Evolutionary conservation across 2,329 filamentous ascomycete species (phyloP), one percentile per base, ranked within the genome.

Genomic region (Trichoderma polysporum): DNA sequence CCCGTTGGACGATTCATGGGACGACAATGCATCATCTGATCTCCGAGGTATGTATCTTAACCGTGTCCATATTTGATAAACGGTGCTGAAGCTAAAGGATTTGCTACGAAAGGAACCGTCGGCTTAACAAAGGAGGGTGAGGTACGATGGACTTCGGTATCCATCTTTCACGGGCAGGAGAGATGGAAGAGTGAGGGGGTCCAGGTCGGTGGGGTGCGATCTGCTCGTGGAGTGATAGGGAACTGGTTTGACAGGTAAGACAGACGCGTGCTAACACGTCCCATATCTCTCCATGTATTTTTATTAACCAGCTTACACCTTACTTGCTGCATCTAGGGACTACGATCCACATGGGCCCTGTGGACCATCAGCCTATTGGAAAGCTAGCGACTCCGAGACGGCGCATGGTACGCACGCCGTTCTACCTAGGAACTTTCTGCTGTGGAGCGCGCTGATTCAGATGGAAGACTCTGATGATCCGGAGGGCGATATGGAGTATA

Each of bases 291-390:
- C 15, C 17, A 15, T 13, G 6, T n/a, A n/a, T 19, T n/a, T 19
- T 13, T 27, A 4, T 39, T 15, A 7, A 35, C 15, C 8, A n/a
- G 22, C 56, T 66, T 6, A 60, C 47, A 15, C 25, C 2, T 22
- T 17, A 6, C 17, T n/a, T 49, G 29, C n/a, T 39, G 4, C 13
- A 15, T 45, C 60, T 8, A 88, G 86, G 71, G 86, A 92, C 75
- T 89, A 86, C 71, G 88, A 91, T 69, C 75, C 80, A 1, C 86
- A 89, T 71, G 91, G 91, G 0, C 91, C 91, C 0, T 90, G 85
- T 2, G 91, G 91, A 0, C 91, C 91, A 1, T 92, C 89, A 1
- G 89, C 88, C 0, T 93, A 92, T 73, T 94, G 91, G 91, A 94
- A 94, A 77, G 81, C 89, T 12, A 85, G 82, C 50, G 87, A 91